phyloP scores from a whole-genome alignment of 2,329 filamentous ascomycete genomes.

The Metarhizium anisopliae region DNA sequence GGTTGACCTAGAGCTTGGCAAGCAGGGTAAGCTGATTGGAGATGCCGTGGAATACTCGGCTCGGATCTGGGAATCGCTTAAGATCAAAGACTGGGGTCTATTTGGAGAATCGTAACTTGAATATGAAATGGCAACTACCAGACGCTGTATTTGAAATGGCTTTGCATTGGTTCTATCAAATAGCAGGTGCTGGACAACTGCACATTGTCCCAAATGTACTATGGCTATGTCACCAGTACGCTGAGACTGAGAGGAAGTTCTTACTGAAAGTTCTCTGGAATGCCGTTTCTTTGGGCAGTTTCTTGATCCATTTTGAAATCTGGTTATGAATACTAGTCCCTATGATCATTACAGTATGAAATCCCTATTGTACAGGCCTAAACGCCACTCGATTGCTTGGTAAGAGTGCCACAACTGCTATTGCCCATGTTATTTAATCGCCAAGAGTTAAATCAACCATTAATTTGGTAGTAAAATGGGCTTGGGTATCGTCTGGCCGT shows the following conservation, averaged over 20 bases:
- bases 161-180: not conserved
- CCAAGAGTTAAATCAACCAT: conserved; percentile 17
- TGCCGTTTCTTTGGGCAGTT: not conserved
- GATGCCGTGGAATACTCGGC: conserved; percentile 59
- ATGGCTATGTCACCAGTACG: not conserved
- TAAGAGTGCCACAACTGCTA: not conserved
- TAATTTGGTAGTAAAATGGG: conserved; percentile 13
- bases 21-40: conserved; percentile 58
- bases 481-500: not conserved
- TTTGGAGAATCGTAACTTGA: conserved; percentile 37
- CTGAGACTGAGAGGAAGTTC: not conserved
- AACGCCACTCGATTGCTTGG: not conserved
- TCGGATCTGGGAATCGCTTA: conserved; percentile 62
- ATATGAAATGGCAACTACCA: not conserved
- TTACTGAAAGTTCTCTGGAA: no score
- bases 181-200: not conserved
- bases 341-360: not conserved
- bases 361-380: not conserved
- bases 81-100: conserved; percentile 71
- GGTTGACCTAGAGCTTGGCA: conserved; percentile 57
- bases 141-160: not conserved
- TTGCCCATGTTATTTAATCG: not conserved
- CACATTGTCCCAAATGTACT: not conserved
- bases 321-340: not conserved
- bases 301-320: not conserved